A percentile compares a stretch with the other conserved stretches of the same genome.
phyloP scores from a whole-genome alignment of 169 alveolate genomes.

The Plasmodium gallinaceum region DNA sequence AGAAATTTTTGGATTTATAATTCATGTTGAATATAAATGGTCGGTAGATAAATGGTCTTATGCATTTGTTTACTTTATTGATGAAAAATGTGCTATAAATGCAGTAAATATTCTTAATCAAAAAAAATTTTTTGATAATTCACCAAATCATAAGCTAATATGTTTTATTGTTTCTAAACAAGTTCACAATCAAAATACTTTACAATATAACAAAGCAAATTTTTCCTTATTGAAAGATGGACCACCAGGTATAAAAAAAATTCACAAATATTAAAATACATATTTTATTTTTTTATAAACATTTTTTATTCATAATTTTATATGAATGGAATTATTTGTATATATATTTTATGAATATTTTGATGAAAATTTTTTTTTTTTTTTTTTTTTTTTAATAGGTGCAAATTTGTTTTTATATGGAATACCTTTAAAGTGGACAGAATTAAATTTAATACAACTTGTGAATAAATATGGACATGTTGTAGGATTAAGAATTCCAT shows the following conservation, averaged over 20 bases:
- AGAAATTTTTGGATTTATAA: conserved; percentile 70
- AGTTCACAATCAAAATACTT: conserved; percentile 76
- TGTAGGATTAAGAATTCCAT: conserved; percentile 85
- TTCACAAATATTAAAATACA: neutral
- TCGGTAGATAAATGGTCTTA: conserved; percentile 82
- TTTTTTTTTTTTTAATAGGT: conserved; percentile 40
- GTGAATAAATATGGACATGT: conserved; percentile 83
- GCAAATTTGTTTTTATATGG: conserved; percentile 84
- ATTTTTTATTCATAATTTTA: neutral
- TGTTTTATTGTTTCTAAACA: conserved; percentile 82
- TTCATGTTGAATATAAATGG: conserved; percentile 80
- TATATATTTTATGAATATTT: neutral
- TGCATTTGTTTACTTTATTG: conserved; percentile 81
- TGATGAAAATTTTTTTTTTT: conserved; percentile 23
- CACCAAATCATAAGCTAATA: conserved; percentile 80
- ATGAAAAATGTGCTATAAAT: conserved; percentile 81
- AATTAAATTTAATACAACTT: conserved; percentile 80
- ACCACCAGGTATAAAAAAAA: conserved; percentile 80
- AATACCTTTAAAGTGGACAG: conserved; percentile 85
- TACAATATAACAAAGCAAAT: conserved; percentile 79
- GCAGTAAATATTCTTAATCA: conserved; percentile 80
- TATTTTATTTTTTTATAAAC: neutral
- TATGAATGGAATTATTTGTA: neutral
- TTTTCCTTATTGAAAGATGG: conserved; percentile 86
- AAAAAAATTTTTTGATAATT: conserved; percentile 80